A percentile compares a stretch with the other conserved stretches of the same genome.
These are phyloP conservation scores for Amanita pseudoporphyria DNA, from an alignment of 768 basidiomycete genomes.

Conservation along the genomic window DNA sequence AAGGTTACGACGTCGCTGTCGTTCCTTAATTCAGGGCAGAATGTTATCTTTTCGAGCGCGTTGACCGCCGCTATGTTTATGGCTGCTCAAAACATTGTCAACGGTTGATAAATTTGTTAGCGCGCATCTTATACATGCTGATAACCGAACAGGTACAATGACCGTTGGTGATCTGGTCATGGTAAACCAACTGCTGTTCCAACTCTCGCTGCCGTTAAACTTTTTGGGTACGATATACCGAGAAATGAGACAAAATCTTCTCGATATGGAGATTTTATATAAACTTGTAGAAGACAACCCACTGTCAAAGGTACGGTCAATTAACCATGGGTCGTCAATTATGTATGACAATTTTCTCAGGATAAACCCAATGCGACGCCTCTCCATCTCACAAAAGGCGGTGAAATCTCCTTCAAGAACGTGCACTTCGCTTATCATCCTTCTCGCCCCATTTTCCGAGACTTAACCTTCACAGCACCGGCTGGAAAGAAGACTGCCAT, in stretches of 20 bases:
- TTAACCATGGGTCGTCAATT: neutral
- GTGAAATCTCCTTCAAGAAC: slow-evolving; percentile 88
- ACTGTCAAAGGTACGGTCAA: slow-evolving; percentile 44
- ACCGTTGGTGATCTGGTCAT: slow-evolving; percentile 97
- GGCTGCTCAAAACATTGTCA: slow-evolving; percentile 88
- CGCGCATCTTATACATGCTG: neutral
- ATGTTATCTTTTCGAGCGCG: slow-evolving; percentile 90
- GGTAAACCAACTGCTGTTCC: slow-evolving; percentile 98
- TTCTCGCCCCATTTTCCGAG: slow-evolving; percentile 83
- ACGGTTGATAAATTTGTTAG: slow-evolving; percentile 45
- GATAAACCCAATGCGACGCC: slow-evolving; percentile 62
- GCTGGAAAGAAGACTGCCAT: slow-evolving; percentile 96
- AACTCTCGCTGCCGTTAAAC: slow-evolving; percentile 91
- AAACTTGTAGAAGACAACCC: slow-evolving; percentile 79
- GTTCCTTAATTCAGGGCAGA: slow-evolving; percentile 92
- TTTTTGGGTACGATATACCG: slow-evolving; percentile 97
- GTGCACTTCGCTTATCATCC: slow-evolving; percentile 88
- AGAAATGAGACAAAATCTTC: slow-evolving; percentile 88
- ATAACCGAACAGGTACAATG: slow-evolving; percentile 68
- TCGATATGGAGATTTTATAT: slow-evolving; percentile 96
- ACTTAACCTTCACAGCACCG: slow-evolving; percentile 84
- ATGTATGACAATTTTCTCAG: slow-evolving; percentile 28
- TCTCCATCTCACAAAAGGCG: slow-evolving; percentile 55
- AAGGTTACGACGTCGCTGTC: slow-evolving; percentile 95
- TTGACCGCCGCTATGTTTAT: slow-evolving; percentile 94